phyloP scores from a whole-genome alignment of 176 grass and related monocot species.

The Cenchrus purpureus region DNA sequence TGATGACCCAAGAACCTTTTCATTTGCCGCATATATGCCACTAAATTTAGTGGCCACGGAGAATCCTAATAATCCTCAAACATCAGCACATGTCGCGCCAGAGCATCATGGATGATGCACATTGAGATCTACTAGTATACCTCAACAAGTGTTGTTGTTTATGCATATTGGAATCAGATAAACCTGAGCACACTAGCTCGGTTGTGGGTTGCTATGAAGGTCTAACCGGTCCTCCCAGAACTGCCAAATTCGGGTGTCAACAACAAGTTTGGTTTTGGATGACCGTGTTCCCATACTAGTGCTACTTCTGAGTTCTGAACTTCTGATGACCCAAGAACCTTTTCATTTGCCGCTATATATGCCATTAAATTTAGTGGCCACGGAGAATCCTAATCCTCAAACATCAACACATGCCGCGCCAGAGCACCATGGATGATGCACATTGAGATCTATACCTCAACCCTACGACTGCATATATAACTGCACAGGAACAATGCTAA shows the following conservation, averaged over 20 bases:
- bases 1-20: neutral
- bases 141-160: no score
- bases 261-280: neutral
- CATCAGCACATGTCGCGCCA: neutral
- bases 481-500: no score
- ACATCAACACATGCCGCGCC: neutral
- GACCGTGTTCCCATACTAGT: neutral
- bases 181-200: no score
- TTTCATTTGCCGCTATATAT: neutral
- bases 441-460: neutral
- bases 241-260: no score
- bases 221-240: no score
- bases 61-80: neutral
- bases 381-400: neutral
- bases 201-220: no score
- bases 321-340: neutral
- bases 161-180: no score
- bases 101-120: neutral
- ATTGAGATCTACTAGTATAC: neutral
- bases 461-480: no score
- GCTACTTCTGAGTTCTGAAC: neutral
- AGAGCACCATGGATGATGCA: neutral
- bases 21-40: neutral
- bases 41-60: neutral
- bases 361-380: neutral